Evolutionary conservation across 2,329 filamentous ascomycete species (phyloP), one percentile per base, ranked within the genome.

Genomic region (Bipolaris cookei): DNA sequence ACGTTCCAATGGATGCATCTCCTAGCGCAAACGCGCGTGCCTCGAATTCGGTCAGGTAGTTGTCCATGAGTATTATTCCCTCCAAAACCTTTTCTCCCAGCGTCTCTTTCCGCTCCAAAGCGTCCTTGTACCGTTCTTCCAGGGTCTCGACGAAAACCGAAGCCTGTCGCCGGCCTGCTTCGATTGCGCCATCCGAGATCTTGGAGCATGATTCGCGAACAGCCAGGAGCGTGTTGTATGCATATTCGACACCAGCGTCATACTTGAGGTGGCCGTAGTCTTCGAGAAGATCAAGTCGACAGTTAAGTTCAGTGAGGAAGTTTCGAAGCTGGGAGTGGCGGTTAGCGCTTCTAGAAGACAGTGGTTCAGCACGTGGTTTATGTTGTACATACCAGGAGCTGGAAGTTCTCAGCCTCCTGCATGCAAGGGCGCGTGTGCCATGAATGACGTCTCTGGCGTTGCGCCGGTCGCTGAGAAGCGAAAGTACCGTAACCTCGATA

Each of bases 131-230:
- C 62, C 91, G 85, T 25, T 84, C 84, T 76, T 99, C 95, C 13
- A 99, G 81, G 0, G 92, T 97, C 68, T 98, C 94, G 32, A 99
- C 92, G 80, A 98, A 88, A 56, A 98, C 86, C 63, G 91, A 90
- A 58, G 96, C 87, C 59, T 92, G 86, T 63, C 91, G 87, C 50
- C 91, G 88, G 20, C 95, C 93, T 35, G 90, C 91, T 54, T 92
- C 95, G 65, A 98, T 86, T 44, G 97, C 86, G 72, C 95, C 94
- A 61, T 92, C 94, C 0, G 93, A 96, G 18, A 94, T 92, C 63
- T 93, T 88, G 37, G 91, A 92, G 77, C 95, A 99, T 68, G 92
- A 87, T 64, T 92, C 88, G 59, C 93, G 88, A 23, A 99, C 93
- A 6, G 91, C 88, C 70, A 94, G 89, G 1, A 99, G 82, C 0